Evolutionary conservation across 441 rosid genomes (phyloP).

Genomic region (Croton laevigatus): DNA sequence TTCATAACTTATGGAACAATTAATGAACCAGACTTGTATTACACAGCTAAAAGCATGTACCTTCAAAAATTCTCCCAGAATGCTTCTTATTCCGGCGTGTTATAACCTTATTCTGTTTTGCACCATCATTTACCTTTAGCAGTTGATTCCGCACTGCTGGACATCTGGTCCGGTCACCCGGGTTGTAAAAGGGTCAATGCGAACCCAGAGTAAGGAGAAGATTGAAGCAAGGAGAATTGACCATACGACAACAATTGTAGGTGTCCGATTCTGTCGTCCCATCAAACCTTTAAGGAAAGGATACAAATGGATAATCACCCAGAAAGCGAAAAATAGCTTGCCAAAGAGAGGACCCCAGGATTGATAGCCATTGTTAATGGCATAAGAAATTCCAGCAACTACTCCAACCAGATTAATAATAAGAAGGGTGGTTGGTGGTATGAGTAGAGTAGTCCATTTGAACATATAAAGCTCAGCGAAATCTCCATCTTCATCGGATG

Average conservation of each 20-base stretch:
- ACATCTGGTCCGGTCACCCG: conserved; percentile 83
- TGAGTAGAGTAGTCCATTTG: conserved; percentile 98
- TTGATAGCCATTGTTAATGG: conserved; percentile 93
- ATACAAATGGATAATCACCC: conserved; percentile 98
- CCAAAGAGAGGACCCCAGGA: conserved; percentile 99
- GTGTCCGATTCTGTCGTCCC: conserved; percentile 98
- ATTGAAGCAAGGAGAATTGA: conserved; percentile 97
- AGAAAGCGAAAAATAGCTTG: conserved; percentile 95
- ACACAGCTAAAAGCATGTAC: conserved; percentile 16
- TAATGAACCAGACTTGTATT: not conserved
- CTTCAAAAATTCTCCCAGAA: conserved; percentile 18
- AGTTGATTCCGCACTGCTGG: conserved; percentile 85
- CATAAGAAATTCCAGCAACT: conserved; percentile 92
- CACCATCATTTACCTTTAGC: conserved; percentile 32
- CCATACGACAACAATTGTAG: conserved; percentile 98
- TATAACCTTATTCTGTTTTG: not conserved
- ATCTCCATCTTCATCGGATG: conserved; percentile 92
- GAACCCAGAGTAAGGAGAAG: conserved; percentile 95
- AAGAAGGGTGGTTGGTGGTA: conserved; percentile 95
- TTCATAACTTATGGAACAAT: not conserved
- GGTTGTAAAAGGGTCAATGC: conserved; percentile 89
- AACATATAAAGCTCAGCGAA: conserved; percentile 86
- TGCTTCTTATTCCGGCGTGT: not conserved
- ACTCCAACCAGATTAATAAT: conserved; percentile 96
- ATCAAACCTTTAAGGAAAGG: conserved; percentile 99